Evolutionary conservation across 345 rosid genomes (phyloP).

Genomic region (Zanthoxylum bungeanum): DNA sequence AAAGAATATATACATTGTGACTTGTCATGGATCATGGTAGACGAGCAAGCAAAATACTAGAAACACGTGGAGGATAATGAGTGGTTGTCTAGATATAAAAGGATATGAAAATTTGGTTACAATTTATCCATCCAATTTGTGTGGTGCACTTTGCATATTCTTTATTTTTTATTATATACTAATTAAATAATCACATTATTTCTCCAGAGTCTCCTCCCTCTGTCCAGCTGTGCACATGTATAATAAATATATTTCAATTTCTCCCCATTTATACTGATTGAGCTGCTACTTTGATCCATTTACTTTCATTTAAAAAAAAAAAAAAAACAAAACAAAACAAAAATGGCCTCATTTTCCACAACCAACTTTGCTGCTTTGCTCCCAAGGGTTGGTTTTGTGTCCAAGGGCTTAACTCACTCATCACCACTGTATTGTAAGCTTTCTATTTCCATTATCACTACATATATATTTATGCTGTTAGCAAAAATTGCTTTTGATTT

Average conservation of each 20-base stretch:
- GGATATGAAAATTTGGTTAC: slow-evolving; percentile 36
- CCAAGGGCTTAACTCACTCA: slow-evolving; percentile 23
- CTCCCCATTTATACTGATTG: neutral
- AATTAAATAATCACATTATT: no score
- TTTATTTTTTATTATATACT: no score
- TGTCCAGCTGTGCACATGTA: no score
- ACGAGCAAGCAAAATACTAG: neutral
- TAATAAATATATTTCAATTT: neutral
- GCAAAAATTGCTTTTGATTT: no score
- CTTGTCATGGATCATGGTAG: neutral
- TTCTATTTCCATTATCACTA: neutral
- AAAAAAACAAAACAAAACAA: no score
- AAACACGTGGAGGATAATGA: slow-evolving; percentile 38
- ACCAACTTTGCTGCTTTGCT: slow-evolving; percentile 19
- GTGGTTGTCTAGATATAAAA: slow-evolving; percentile 30
- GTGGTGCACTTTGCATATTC: neutral
- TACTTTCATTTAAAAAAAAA: neutral
- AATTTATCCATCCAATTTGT: slow-evolving; percentile 9
- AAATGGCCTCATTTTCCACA: slow-evolving; percentile 43
- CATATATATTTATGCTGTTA: neutral
- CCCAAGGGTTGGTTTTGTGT: slow-evolving; percentile 22
- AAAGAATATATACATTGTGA: neutral
- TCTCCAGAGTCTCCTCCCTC: no score
- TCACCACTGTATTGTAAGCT: slow-evolving; percentile 38
- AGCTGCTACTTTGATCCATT: neutral